phyloP scores from a whole-genome alignment of 202 grass and related monocot genomes.

The Cymbopogon flexuosus region DNA sequence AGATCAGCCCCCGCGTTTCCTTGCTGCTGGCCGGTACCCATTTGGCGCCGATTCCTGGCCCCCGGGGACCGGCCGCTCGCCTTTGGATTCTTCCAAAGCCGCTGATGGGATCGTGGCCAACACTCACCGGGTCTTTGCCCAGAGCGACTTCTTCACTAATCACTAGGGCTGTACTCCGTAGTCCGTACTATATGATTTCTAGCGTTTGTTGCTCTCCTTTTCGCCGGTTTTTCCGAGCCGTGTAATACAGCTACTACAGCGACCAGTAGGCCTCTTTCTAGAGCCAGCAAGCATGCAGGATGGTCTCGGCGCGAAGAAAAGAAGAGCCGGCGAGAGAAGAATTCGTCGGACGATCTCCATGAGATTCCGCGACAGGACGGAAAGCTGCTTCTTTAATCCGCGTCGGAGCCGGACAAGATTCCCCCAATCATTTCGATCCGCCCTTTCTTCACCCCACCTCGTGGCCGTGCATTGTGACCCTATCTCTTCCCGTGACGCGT shows the following conservation, averaged over 20 bases:
- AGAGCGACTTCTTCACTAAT: conserved; percentile 14
- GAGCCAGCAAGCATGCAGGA: not conserved
- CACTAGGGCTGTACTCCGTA: too few species aligned
- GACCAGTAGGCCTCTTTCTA: conserved; percentile 31
- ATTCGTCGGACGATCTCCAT: not conserved
- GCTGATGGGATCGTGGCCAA: conserved; percentile 17
- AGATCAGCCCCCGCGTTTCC: conserved; percentile 4
- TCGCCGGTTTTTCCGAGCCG: conserved; percentile 15
- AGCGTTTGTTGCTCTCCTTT: conserved; percentile 30
- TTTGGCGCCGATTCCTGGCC: conserved; percentile 23
- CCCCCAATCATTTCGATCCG: conserved; percentile 44
- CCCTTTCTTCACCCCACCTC: not conserved
- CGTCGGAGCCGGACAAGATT: conserved; percentile 28
- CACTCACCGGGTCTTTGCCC: not conserved
- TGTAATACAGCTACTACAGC: not conserved
- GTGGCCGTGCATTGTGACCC: not conserved
- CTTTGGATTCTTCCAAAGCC: conserved; percentile 60
- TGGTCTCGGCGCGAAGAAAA: not conserved
- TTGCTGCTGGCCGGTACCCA: conserved; percentile 31
- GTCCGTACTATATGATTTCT: not conserved
- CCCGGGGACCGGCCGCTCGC: not conserved
- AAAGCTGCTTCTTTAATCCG: conserved; percentile 35
- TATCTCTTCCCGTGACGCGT: conserved; percentile 21
- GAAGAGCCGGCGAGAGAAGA: too few species aligned
- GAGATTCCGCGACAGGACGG: conserved; percentile 38